Percentiles rank a stretch among this genome's conserved stretches.
Conservation (phyloP, 2,329 filamentous ascomycete genomes). For the Didymella sp. region DNA sequence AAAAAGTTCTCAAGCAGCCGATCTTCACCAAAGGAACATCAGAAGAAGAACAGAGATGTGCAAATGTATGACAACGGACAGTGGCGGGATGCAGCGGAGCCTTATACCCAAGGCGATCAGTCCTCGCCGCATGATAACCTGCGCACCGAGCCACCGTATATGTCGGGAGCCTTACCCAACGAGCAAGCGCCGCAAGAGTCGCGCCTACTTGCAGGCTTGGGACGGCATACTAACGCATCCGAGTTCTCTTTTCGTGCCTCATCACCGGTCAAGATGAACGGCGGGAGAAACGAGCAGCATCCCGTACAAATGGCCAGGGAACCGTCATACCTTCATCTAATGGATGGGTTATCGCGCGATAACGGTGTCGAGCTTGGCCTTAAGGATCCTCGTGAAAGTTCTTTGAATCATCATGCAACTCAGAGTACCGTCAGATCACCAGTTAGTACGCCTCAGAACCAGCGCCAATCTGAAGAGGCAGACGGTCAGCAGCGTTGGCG, state of each 20-base stretch:
- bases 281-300: neutral
- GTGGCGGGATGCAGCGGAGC: constrained; percentile 11
- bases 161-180: constrained; percentile 37
- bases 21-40: constrained; percentile 6
- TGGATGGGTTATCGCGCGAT: constrained; percentile 39
- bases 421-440: constrained; percentile 6
- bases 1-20: constrained; percentile 31
- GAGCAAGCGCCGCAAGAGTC: constrained; percentile 16
- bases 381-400: constrained; percentile 35
- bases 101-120: neutral
- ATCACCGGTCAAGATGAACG: constrained; percentile 23
- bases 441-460: neutral
- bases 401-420: neutral
- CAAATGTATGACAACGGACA: constrained; percentile 22
- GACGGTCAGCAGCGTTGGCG: constrained; percentile 19
- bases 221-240: constrained; percentile 13
- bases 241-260: constrained; percentile 32
- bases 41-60: neutral
- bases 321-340: constrained; percentile 41
- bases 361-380: constrained; percentile 34
- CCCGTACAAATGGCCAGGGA: constrained; percentile 27
- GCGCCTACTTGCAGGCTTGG: constrained; percentile 7
- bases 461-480: neutral
- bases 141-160: constrained; percentile 24
- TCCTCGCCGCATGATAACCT: constrained; percentile 4